Percentiles rank a stretch among this genome's conserved stretches.
phyloP scores from a whole-genome alignment of 2,329 filamentous ascomycete genomes.

The Apiospora phragmitis region DNA sequence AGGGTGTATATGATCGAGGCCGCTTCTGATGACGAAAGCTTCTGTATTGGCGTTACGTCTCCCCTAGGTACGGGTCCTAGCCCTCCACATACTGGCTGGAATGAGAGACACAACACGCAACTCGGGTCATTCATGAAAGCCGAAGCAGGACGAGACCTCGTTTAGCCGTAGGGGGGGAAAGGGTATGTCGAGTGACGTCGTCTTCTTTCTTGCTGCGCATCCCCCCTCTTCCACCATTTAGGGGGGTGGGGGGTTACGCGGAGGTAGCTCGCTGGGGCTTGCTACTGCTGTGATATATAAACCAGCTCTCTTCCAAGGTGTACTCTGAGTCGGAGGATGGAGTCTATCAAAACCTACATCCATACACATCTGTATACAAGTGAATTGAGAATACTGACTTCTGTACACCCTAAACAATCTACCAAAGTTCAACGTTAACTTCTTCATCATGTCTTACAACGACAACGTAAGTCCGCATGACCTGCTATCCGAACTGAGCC shows the following conservation, averaged over 20 bases:
- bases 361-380: background rate
- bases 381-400: background rate
- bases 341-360: background rate
- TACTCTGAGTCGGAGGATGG: too few relatives aligned
- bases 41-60: background rate
- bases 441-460: slow-evolving; percentile 44
- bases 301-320: background rate
- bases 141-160: background rate
- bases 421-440: background rate
- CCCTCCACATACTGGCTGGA: background rate
- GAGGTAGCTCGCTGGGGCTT: background rate
- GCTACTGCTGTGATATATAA: background rate
- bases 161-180: background rate
- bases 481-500: background rate
- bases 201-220: background rate
- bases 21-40: background rate
- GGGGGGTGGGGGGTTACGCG: background rate
- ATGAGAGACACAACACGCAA: background rate
- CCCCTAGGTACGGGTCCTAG: background rate
- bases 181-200: background rate
- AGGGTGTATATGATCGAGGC: background rate
- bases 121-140: background rate
- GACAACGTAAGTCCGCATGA: slow-evolving; percentile 34
- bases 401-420: background rate
- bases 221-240: background rate